Conservation (phyloP, 2,329 filamentous ascomycete species). For the Geosmithia flava region DNA sequence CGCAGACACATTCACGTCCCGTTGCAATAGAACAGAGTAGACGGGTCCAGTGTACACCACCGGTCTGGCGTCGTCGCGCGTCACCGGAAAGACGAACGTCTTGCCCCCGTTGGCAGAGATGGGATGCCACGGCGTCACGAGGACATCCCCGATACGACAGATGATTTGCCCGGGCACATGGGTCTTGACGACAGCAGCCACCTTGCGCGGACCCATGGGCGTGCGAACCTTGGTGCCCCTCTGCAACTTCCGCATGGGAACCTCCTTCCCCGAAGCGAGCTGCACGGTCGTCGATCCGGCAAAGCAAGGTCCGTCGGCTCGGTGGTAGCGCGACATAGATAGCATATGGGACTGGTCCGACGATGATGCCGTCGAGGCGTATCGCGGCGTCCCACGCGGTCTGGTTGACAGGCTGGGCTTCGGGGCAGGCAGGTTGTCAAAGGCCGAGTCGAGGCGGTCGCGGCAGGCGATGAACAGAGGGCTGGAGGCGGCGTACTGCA, state of each 20-base stretch:
- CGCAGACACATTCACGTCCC: slow-evolving; percentile 24
- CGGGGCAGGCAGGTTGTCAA: slow-evolving; percentile 33
- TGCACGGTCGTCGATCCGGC: slow-evolving; percentile 32
- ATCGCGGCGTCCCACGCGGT: not conserved
- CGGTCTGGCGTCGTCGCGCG: slow-evolving; percentile 13
- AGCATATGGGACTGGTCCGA: slow-evolving; percentile 9
- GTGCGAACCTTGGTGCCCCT: slow-evolving; percentile 36
- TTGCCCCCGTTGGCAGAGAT: slow-evolving; percentile 22
- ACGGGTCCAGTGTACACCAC: slow-evolving; percentile 35
- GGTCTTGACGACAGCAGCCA: slow-evolving; percentile 39
- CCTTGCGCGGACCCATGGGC: slow-evolving; percentile 31
- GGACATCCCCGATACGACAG: slow-evolving; percentile 30
- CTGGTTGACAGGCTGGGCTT: slow-evolving; percentile 12
- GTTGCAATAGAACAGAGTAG: slow-evolving; percentile 44
- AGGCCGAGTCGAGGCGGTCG: slow-evolving; percentile 33
- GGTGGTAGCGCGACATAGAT: slow-evolving; percentile 31
- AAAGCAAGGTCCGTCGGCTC: slow-evolving; percentile 34
- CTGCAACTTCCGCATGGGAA: slow-evolving; percentile 29
- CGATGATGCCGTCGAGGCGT: slow-evolving; percentile 1
- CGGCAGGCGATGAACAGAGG: slow-evolving; percentile 38
- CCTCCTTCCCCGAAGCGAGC: slow-evolving; percentile 24
- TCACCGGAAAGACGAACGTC: slow-evolving; percentile 33
- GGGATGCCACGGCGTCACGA: slow-evolving; percentile 50
- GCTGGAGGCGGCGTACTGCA: slow-evolving; percentile 37
- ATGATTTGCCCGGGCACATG: slow-evolving; percentile 24